Conservation (phyloP, 139 green algal species). For the Trebouxia sp. region DNA sequence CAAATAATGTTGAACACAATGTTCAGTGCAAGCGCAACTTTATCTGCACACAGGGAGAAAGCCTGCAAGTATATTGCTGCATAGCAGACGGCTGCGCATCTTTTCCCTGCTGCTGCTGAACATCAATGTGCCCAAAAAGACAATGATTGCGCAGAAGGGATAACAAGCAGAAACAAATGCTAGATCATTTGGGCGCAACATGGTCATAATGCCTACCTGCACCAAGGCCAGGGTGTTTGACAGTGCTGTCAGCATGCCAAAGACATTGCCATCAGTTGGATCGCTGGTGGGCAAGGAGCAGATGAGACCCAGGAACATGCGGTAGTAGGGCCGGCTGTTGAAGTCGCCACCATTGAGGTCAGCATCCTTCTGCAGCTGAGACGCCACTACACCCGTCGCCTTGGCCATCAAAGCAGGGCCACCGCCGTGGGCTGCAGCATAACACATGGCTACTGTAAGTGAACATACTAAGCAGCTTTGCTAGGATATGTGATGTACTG, state of each 20-base stretch:
- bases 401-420: constrained; percentile 67
- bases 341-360: constrained; percentile 77
- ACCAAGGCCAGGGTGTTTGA: constrained; percentile 29
- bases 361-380: constrained; percentile 64
- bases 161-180: too few species aligned
- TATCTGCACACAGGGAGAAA: too few species aligned
- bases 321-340: constrained; percentile 93
- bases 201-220: constrained; percentile 41
- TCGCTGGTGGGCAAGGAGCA: constrained; percentile 72
- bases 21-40: too few species aligned
- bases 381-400: constrained; percentile 71
- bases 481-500: too few species aligned
- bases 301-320: constrained; percentile 85
- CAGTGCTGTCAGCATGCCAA: constrained; percentile 34
- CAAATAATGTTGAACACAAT: too few species aligned
- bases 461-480: background rate
- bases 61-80: too few species aligned
- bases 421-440: constrained; percentile 49
- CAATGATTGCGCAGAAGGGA: too few species aligned
- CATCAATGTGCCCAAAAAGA: too few species aligned
- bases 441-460: background rate
- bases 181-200: too few species aligned
- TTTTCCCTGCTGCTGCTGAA: too few species aligned
- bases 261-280: constrained; percentile 37
- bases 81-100: too few species aligned